These are phyloP conservation scores for Trypanosoma lewisi DNA, from an alignment of 208 protist genomes.

Conservation along the genomic window DNA sequence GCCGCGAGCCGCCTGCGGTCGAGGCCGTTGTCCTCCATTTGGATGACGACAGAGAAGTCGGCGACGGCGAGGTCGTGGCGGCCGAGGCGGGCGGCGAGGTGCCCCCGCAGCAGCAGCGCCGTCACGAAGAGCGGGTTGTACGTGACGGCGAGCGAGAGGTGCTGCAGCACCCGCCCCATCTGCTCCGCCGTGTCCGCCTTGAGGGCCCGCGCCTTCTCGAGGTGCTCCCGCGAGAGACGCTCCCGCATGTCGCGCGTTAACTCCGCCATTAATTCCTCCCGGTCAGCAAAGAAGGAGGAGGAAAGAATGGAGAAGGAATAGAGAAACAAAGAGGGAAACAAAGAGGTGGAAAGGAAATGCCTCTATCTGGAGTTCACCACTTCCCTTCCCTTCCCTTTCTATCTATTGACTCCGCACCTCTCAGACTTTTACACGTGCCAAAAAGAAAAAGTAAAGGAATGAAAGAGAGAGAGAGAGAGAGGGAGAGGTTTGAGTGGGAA, in stretches of 20 bases:
- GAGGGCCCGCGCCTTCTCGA: conserved; percentile 43
- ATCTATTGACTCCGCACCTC: too few species aligned
- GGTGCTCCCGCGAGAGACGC: conserved; percentile 32
- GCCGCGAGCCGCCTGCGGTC: conserved; percentile 52
- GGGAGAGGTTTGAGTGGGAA: too few species aligned
- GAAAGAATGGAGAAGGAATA: conserved; percentile 3
- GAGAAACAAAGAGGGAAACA: conserved; percentile 9
- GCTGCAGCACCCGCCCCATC: conserved; percentile 30
- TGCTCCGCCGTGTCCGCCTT: conserved; percentile 42
- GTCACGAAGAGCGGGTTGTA: conserved; percentile 47
- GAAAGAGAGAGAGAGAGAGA: too few species aligned
- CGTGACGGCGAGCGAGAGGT: conserved; percentile 42
- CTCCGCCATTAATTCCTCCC: not conserved
- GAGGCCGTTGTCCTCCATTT: conserved; percentile 51
- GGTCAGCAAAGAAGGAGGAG: not conserved
- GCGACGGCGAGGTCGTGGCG: conserved; percentile 42
- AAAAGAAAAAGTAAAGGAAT: too few species aligned
- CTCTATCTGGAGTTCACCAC: not conserved
- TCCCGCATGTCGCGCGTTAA: conserved; percentile 20
- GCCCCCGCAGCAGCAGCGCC: conserved; percentile 51
- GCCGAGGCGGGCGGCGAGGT: conserved; percentile 31
- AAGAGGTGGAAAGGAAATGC: not conserved
- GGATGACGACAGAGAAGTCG: conserved; percentile 70
- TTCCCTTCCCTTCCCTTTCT: not conserved
- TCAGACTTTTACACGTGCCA: too few species aligned